phyloP scores from a whole-genome alignment of 208 protist genomes.

The Leishmania tarentolae region DNA sequence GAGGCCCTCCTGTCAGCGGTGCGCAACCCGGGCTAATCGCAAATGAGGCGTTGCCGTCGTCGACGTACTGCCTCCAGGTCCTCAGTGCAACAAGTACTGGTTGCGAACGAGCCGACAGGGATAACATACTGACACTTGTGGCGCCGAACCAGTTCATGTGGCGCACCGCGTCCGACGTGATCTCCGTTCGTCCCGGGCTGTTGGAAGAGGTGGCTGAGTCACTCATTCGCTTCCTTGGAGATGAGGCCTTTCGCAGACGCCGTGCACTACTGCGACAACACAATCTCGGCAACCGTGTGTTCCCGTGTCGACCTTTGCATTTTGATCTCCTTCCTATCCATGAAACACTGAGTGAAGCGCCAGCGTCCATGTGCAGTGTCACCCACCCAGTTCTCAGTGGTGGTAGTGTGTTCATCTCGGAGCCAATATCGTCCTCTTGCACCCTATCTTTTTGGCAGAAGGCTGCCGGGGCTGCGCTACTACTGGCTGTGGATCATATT shows the following conservation, averaged over 20 bases:
- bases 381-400: slow-evolving; percentile 13
- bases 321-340: slow-evolving; percentile 6
- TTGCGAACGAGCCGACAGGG: background rate
- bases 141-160: slow-evolving; percentile 25
- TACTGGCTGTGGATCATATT: slow-evolving; percentile 23
- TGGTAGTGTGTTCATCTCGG: slow-evolving; percentile 37
- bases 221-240: slow-evolving; percentile 15
- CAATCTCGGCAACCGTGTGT: background rate
- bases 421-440: slow-evolving; percentile 44
- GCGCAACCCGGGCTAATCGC: background rate
- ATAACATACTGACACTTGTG: slow-evolving; percentile 22
- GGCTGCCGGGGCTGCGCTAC: background rate
- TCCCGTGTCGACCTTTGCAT: slow-evolving; percentile 29
- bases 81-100: slow-evolving; percentile 4
- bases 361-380: background rate
- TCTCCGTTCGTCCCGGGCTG: slow-evolving; percentile 9
- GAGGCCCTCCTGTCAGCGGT: background rate
- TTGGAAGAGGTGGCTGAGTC: slow-evolving; percentile 16
- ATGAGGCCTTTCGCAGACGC: slow-evolving; percentile 10
- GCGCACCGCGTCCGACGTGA: slow-evolving; percentile 15
- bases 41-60: background rate
- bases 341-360: background rate
- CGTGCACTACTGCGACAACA: slow-evolving; percentile 22
- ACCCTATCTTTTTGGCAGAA: slow-evolving; percentile 44
- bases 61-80: slow-evolving; percentile 2